These are phyloP conservation scores for Croton laevigatus DNA, from an alignment of 441 rosid genomes.

Conservation along the genomic window DNA sequence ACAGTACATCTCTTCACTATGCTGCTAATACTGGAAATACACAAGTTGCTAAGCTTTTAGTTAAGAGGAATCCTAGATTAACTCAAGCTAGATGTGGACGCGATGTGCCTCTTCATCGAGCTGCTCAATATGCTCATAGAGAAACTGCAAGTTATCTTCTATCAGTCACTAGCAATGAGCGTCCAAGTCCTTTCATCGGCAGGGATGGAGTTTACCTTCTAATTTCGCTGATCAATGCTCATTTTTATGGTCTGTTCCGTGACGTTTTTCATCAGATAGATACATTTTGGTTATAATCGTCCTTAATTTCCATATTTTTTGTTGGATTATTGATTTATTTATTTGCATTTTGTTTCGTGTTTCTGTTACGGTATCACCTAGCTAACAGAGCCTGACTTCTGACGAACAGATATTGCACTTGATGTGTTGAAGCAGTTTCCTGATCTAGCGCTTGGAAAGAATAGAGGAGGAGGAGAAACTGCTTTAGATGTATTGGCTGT, in stretches of 20 bases:
- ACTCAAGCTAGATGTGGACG: not conserved
- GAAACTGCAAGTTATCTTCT: conserved; percentile 21
- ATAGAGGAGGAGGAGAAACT: not conserved
- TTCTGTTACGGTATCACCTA: too few relatives aligned
- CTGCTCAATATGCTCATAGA: conserved; percentile 6
- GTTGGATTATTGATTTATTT: too few relatives aligned
- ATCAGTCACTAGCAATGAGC: not conserved
- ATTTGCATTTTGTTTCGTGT: too few relatives aligned
- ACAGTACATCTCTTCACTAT: conserved; percentile 6
- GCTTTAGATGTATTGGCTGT: not conserved
- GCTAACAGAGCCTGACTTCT: not conserved
- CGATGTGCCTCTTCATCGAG: conserved; percentile 13
- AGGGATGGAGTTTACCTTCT: conserved; percentile 11
- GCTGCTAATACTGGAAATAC: conserved; percentile 13
- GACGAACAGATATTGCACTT: conserved; percentile 7
- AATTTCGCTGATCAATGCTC: not conserved
- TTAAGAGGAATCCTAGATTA: not conserved
- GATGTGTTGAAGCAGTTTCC: conserved; percentile 1
- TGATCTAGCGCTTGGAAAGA: not conserved
- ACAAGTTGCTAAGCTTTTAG: conserved; percentile 6
- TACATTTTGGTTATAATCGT: not conserved
- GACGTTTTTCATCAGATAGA: too few relatives aligned
- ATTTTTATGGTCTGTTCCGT: conserved; percentile 9
- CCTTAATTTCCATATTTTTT: too few relatives aligned
- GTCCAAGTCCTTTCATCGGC: conserved; percentile 9